phyloP scores from a whole-genome alignment of 2,329 filamentous ascomycete genomes.

The Monosporascus cannonballus region DNA sequence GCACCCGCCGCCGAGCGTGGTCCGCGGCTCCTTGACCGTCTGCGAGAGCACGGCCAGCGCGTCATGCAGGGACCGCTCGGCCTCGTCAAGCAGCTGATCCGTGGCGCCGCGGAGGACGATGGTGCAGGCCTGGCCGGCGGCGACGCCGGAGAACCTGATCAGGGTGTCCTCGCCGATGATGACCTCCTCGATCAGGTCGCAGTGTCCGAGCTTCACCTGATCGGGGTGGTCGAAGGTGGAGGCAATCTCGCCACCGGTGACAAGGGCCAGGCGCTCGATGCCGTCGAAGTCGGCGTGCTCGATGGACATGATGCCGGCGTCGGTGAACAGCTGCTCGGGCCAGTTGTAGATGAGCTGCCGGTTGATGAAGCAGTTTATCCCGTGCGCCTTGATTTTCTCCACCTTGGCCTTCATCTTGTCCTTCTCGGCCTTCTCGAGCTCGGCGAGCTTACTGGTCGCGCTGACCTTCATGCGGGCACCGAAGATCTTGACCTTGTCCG shows the following conservation, averaged over 20 bases:
- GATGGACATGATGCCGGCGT: slow-evolving; percentile 96
- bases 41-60: slow-evolving; percentile 94
- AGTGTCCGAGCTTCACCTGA: slow-evolving; percentile 90
- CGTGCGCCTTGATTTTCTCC: slow-evolving; percentile 96
- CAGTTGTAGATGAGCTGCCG: slow-evolving; percentile 99
- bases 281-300: slow-evolving; percentile 99
- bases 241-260: slow-evolving; percentile 94
- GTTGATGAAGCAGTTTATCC: slow-evolving; percentile 99
- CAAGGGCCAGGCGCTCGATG: slow-evolving; percentile 87
- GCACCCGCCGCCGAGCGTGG: slow-evolving; percentile 90
- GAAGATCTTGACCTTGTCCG: slow-evolving; percentile 99
- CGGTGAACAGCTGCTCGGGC: slow-evolving; percentile 97
- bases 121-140: slow-evolving; percentile 89
- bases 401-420: slow-evolving; percentile 99
- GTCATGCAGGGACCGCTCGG: slow-evolving; percentile 92
- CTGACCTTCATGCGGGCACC: slow-evolving; percentile 95
- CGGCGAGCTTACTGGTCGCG: slow-evolving; percentile 93
- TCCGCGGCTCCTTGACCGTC: slow-evolving; percentile 89
- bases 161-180: slow-evolving; percentile 97
- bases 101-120: slow-evolving; percentile 94
- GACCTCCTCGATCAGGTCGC: slow-evolving; percentile 93
- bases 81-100: slow-evolving; percentile 93
- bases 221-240: slow-evolving; percentile 98
- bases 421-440: slow-evolving; percentile 94
- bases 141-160: slow-evolving; percentile 95